Conservation (phyloP, 192 early-diverging fungal genomes). For the Podila verticillata region DNA sequence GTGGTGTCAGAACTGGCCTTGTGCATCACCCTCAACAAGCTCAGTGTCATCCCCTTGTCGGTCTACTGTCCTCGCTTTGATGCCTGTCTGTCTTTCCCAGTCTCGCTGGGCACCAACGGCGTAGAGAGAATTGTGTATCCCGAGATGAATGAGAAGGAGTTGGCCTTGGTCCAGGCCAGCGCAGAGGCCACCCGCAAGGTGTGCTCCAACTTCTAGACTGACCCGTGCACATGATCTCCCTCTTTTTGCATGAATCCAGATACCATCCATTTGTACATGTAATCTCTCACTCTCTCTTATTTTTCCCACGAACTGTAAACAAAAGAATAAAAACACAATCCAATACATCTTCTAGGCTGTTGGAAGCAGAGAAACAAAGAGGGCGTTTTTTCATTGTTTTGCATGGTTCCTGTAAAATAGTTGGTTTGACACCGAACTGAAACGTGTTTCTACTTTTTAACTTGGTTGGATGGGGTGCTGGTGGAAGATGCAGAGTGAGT, state of each 20-base stretch:
- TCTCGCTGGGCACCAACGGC: slow-evolving; percentile 78
- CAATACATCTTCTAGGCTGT: too few relatives aligned
- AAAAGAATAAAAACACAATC: too few relatives aligned
- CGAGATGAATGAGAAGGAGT: slow-evolving; percentile 68
- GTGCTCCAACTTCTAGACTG: slow-evolving; percentile 56
- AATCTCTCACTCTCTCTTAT: too few relatives aligned
- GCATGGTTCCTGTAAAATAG: too few relatives aligned
- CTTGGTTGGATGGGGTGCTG: too few relatives aligned
- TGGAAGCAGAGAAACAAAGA: too few relatives aligned
- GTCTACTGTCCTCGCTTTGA: slow-evolving; percentile 70
- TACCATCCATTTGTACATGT: neutral
- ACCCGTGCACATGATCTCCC: neutral
- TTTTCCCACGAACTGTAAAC: too few relatives aligned
- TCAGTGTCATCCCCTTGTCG: slow-evolving; percentile 75
- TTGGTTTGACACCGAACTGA: too few relatives aligned
- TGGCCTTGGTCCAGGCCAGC: slow-evolving; percentile 62
- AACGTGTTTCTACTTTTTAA: too few relatives aligned
- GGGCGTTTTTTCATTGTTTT: too few relatives aligned
- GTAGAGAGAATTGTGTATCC: slow-evolving; percentile 78
- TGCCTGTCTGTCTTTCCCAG: slow-evolving; percentile 79
- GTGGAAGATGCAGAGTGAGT: slow-evolving; percentile 20
- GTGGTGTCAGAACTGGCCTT: slow-evolving; percentile 76
- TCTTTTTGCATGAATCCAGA: neutral
- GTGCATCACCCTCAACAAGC: slow-evolving; percentile 74
- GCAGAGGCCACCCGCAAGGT: slow-evolving; percentile 63